Base-by-base conservation (phyloP, 257 asterid genomes). In the Lavandula angustifolia region DNA sequence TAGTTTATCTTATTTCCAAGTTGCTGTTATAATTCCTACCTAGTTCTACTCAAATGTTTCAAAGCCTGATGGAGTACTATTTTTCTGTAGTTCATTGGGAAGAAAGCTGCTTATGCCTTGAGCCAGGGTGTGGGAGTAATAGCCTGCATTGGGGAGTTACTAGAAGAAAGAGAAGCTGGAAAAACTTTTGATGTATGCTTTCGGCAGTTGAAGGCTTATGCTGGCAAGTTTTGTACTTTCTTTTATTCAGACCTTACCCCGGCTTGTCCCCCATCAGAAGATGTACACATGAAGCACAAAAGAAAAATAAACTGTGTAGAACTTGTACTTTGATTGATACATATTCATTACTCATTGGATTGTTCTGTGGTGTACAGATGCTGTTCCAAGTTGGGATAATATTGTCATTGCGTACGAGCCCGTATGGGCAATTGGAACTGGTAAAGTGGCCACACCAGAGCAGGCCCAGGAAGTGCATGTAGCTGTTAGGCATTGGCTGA, bases 381-480 rank as follows among this genome's bases (percentile, higher is more conserved):
- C 96, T 55, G 89, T 90, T 34, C 82, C 95, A 9, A 88, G 91
- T 73, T 90, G 99, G 99, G 95, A 90, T 64, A 76, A 90, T 47
- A 71, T 94, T 37, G 98, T 94, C 35, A 71, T 94, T 68, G 99
- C 99, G 32, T 90, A 90, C 62, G 99, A 94, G 77, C 99, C 99
- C 13, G 99, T 90, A 32, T 94, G 99, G 98, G 99, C 99, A n/a
- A 94, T 90, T 67, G 99, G 99, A 78, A 90, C 99, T 31, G 99
- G 98, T 70, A 94, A 94, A 83, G 98, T 90, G 73, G 98, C 99
- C 59, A 52, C 99, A 64, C 98, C 98, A 4, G 91, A 88, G 84
- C 99, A 94, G 84, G 98, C 99, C 62, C 99, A 94, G 77, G 98
- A 94, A 78, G 99, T 94, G 69, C 99, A 94, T 59, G 82, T 73